Evolutionary conservation across 805 yeast species (phyloP).

Genomic region (Ogataea dorogensis): DNA sequence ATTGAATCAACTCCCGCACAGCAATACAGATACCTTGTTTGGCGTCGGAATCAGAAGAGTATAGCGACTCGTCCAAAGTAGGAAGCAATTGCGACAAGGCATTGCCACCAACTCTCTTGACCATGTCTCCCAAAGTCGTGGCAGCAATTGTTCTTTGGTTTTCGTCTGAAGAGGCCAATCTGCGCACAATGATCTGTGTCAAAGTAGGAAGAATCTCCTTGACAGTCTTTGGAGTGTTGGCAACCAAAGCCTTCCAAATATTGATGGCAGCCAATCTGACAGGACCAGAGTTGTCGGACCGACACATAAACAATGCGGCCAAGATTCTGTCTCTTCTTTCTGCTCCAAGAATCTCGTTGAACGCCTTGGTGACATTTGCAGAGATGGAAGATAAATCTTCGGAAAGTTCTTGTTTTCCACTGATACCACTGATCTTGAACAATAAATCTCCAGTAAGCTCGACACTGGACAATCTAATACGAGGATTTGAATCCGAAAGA

Average conservation of each 20-base stretch:
- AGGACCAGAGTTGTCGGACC: constrained; percentile 84
- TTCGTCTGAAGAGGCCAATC: constrained; percentile 80
- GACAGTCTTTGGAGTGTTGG: constrained; percentile 92
- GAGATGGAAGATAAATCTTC: constrained; percentile 50
- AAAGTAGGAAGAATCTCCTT: constrained; percentile 88
- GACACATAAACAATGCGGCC: constrained; percentile 86
- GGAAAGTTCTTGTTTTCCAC: constrained; percentile 68
- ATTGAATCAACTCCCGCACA: constrained; percentile 75
- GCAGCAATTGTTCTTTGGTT: constrained; percentile 86
- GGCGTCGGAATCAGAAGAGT: constrained; percentile 69
- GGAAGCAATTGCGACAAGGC: constrained; percentile 85
- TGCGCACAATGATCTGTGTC: constrained; percentile 73
- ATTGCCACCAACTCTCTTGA: constrained; percentile 87
- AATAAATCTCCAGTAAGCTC: constrained; percentile 93
- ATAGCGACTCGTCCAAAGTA: constrained; percentile 66
- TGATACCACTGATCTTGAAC: constrained; percentile 90
- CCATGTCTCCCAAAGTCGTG: constrained; percentile 89
- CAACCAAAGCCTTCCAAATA: constrained; percentile 94
- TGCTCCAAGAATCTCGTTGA: constrained; percentile 77
- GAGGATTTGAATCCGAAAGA: constrained; percentile 71
- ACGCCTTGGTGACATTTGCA: constrained; percentile 55
- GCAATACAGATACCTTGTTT: constrained; percentile 98
- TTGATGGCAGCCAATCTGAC: constrained; percentile 90
- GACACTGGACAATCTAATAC: constrained; percentile 90
- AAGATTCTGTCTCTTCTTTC: constrained; percentile 86